Base-by-base conservation (phyloP, 805 yeast genomes). In the Yamadazyma philogaea region DNA sequence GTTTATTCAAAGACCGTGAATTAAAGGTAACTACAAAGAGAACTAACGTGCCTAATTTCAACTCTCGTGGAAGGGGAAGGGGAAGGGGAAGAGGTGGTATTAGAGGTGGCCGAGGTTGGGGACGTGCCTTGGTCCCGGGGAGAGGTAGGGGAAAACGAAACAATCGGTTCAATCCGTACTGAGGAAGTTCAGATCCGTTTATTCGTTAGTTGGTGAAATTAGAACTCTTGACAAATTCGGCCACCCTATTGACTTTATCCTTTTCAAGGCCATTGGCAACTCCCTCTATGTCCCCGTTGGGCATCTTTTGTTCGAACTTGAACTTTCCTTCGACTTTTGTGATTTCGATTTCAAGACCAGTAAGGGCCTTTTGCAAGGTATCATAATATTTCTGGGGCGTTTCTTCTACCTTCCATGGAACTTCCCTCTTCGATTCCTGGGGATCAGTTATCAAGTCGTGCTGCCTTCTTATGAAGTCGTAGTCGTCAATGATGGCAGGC, bases 21-120 rank as follows among this genome's bases (percentile, higher is more conserved):
- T 68, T 88, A 52, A 86, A 83, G 59, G 93, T 88, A 24, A 68
- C 73, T 27, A 82, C 86, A 15, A 87, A 87, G 60, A 74, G 96
- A 55, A 87, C 95, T 2, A 87, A 88, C 53, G 62, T 87, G 16
- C 96, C 95, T 3, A 33, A 33, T 20, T 33, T 33, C 14, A 20
- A 10, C 14, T 30, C 7, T 40, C 42, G 27, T 28, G 55, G 41
- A 54, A 20, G 26, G 12, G 35, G 24, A 10, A 17, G 56, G 14
- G 45, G 47, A 10, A 37, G 46, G 22, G 45, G 47, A 10, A 37
- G 46, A 20, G 35, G 15, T 18, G 35, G 26, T 6, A 19, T 19
- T 4, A 33, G 35, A 33, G 56, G 56, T 11, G 16, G 26, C 11
- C 39, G 48, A 34, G 45, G 45, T 7, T 21, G 44, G 24, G 38